Evolutionary conservation across 345 rosid species (phyloP), one percentile per base, ranked within the genome.

Genomic region (Sonneratia alba): DNA sequence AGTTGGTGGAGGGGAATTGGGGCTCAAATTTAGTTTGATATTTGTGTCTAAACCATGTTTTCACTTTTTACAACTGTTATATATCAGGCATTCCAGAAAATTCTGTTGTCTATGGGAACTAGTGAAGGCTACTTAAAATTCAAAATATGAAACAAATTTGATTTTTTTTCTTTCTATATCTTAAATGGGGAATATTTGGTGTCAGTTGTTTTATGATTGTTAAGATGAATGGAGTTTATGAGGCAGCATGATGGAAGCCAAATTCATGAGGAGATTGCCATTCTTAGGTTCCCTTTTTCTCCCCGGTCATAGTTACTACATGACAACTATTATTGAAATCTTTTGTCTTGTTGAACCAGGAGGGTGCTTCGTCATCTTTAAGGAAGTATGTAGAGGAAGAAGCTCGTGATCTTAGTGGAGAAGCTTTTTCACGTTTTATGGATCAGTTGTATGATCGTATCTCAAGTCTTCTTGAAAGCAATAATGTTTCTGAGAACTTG

Each of bases 361-460:
- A 95, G 78, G 97, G 96, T 71, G 87, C 92, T 59, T 61, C 91
- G n/a, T 73, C 87, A 74, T 96, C 96, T 53, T 86, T 95, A 76
- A 89, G 85, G 83, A 96, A 91, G 73, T 93, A 87, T 77, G 77
- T 92, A 70, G 97, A 96, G 84, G 96, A 88, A 81, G 87, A 86
- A 74, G 89, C 89, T 27, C 90, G 93, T 53, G 99, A 91, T 86
- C 96, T 89, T 36, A 81, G 85, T 65, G 96, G 92, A 42, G 99
- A 96, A 81, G 94, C 87, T 48, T 91, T 94, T 74, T 84, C 92
- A 8, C 91, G 98, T 64, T 89, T 88, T 66, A 87, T 89, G 99
- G 97, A 91, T 78, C 96, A 88, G 59, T 78, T 92, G 73, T 91
- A 89, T 71, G 97, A 89, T 37, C 82, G 91, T 69, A 85, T 96